A percentile compares a stretch with the other conserved stretches of the same genome.
Conservation (phyloP, 768 basidiomycete genomes). For the Russula griseocarnosa region DNA sequence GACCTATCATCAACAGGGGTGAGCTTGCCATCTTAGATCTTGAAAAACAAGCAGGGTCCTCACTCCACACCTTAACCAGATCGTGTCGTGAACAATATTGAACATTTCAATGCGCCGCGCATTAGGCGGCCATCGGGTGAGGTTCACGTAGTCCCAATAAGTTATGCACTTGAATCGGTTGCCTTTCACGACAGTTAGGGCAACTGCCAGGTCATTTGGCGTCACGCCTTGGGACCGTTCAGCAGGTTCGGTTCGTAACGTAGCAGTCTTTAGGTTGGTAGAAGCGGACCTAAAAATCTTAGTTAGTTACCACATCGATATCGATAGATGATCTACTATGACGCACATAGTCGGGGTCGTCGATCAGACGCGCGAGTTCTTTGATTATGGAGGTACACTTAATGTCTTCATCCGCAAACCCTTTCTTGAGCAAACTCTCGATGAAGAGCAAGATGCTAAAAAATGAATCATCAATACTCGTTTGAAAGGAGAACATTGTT, state of each 20-base stretch:
- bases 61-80: constrained; percentile 5
- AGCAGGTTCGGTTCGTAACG: not conserved
- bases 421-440: constrained; percentile 19
- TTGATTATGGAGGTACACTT: constrained; percentile 7
- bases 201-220: constrained; percentile 9
- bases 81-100: constrained; percentile 20
- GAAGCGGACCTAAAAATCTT: constrained; percentile 5
- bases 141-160: constrained; percentile 23
- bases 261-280: not conserved
- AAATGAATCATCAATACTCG: not conserved
- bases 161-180: constrained; percentile 19
- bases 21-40: not conserved
- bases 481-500: not conserved
- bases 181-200: constrained; percentile 17
- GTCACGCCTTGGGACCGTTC: not conserved
- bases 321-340: not conserved
- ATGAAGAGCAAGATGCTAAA: constrained; percentile 18
- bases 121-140: not conserved
- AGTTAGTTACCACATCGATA: not conserved
- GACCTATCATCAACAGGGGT: constrained; percentile 5
- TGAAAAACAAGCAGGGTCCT: not conserved
- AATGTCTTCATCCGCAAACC: constrained; percentile 18
- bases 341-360: constrained; percentile 10
- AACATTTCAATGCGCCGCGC: constrained; percentile 13
- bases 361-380: constrained; percentile 1